These are phyloP conservation scores for Microsporum ferrugineum DNA, from an alignment of 2,329 filamentous ascomycete genomes.

Conservation along the genomic window DNA sequence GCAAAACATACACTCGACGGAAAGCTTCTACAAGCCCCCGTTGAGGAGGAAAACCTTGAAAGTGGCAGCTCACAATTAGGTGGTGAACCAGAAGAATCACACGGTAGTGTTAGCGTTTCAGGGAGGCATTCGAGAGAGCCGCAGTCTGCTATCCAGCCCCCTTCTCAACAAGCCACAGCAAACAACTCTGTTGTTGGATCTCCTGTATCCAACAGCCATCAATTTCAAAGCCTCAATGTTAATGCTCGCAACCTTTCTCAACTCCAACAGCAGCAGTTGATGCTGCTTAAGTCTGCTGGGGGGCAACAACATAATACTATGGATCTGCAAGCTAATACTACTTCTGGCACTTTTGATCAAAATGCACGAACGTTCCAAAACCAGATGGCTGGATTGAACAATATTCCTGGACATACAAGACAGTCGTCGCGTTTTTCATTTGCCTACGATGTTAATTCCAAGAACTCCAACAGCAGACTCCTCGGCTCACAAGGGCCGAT, in stretches of 20 bases:
- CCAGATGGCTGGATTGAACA: constrained; percentile 39
- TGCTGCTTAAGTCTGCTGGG: constrained; percentile 48
- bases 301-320: constrained; percentile 51
- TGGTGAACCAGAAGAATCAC: constrained; percentile 79
- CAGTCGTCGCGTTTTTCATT: constrained; percentile 85
- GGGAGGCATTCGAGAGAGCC: constrained; percentile 46
- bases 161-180: constrained; percentile 55
- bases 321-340: constrained; percentile 24
- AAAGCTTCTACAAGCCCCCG: constrained; percentile 40
- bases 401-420: constrained; percentile 59
- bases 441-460: constrained; percentile 51
- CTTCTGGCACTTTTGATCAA: constrained; percentile 29
- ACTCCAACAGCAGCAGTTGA: constrained; percentile 63
- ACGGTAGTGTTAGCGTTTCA: constrained; percentile 31
- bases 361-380: constrained; percentile 36
- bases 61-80: constrained; percentile 80
- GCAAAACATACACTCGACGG: constrained; percentile 44
- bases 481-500: constrained; percentile 39
- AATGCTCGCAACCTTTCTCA: constrained; percentile 66
- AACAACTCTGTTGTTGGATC: constrained; percentile 33
- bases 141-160: constrained; percentile 59
- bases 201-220: constrained; percentile 29
- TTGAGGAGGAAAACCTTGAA: constrained; percentile 63
- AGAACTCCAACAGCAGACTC: constrained; percentile 48
- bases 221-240: constrained; percentile 47